Conservation (phyloP, 2,329 filamentous ascomycete genomes). For the Paraconiothyrium sp. region DNA sequence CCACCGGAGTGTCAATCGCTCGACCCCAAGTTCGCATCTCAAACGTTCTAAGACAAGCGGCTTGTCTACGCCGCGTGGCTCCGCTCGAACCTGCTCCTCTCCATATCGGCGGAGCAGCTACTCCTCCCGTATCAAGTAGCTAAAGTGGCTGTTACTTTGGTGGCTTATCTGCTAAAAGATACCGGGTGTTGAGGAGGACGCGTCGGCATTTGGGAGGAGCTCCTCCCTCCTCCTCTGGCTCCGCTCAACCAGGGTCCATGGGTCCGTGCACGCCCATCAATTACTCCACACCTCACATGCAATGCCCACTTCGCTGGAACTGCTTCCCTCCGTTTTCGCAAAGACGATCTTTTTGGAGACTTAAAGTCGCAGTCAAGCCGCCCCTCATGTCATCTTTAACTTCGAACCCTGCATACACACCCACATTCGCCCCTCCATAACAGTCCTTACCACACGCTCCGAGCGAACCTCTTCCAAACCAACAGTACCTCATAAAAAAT, state of each 20-base stretch:
- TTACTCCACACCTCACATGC: background rate
- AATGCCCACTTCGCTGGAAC: slow-evolving; percentile 7
- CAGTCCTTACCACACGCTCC: background rate
- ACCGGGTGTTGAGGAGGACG: background rate
- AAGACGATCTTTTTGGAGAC: background rate
- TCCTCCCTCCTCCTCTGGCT: slow-evolving; percentile 4
- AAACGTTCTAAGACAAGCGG: background rate
- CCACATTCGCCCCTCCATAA: background rate
- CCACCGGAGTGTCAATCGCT: background rate
- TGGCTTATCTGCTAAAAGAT: background rate
- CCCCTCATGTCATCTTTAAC: background rate
- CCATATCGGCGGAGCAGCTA: background rate
- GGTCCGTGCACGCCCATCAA: slow-evolving; percentile 5
- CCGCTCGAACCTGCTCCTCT: slow-evolving; percentile 8
- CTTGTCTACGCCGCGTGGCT: background rate
- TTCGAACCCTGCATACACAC: background rate
- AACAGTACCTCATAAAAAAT: slow-evolving; percentile 16
- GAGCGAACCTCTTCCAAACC: background rate
- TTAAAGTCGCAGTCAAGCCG: slow-evolving; percentile 4
- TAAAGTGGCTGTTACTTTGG: background rate
- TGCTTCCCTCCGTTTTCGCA: slow-evolving; percentile 10
- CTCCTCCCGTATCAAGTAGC: background rate
- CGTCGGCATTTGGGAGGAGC: slow-evolving; percentile 10
- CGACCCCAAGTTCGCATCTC: slow-evolving; percentile 2
- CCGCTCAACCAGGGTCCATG: background rate